Base-by-base conservation (phyloP, 2,329 filamentous ascomycete genomes). In the Fusarium brevicatenulatum region DNA sequence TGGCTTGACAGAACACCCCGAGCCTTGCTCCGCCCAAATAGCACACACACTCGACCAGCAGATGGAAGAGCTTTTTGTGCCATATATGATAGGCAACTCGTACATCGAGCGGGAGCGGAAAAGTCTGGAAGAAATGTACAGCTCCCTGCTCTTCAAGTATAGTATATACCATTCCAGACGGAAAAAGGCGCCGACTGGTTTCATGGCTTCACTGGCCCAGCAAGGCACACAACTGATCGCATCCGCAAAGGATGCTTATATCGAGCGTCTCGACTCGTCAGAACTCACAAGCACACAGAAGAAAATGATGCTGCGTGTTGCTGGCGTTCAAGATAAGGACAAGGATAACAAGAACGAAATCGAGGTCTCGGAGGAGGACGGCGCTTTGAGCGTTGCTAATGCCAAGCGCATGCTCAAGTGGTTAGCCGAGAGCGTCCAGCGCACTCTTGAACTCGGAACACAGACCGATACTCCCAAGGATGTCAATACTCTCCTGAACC, bases 361-460 rank as follows among this genome's bases (percentile, higher is more conserved):
- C 65, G 95, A 97, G 79, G 93, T 98, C 37, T 91, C 92, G 0
- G 96, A 98, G 67, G 91, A 95, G 78, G 95, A 99, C 78, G 96
- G 96, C 39, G 87, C 91, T 63, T 85, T 98, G 32, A 95, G 91
- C 74, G 86, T 97, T 9, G 86, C 90, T n/a, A 95, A 93, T 80
- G 94, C 95, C n/a, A 98, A 98, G 83, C 90, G 96, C 64, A 99
- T 99, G 95, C 88, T 99, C 68, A 97, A 94, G 80, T 99, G 96
- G 96, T 86, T 99, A 44, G 96, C 96, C 5, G 96, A 99, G 85
- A 95, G 94, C 70, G 95, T 99, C 30, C 93, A 96, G 43, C 89
- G 96, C 71, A 94, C 95, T 0, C 87, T 99, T 15, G 96, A 99
- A 81, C 87, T 99, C n/a, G 95, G 93, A 30, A 92, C 93, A 30